Conservation (phyloP, 129 eudicot genomes). For the Tanacetum coccineum region DNA sequence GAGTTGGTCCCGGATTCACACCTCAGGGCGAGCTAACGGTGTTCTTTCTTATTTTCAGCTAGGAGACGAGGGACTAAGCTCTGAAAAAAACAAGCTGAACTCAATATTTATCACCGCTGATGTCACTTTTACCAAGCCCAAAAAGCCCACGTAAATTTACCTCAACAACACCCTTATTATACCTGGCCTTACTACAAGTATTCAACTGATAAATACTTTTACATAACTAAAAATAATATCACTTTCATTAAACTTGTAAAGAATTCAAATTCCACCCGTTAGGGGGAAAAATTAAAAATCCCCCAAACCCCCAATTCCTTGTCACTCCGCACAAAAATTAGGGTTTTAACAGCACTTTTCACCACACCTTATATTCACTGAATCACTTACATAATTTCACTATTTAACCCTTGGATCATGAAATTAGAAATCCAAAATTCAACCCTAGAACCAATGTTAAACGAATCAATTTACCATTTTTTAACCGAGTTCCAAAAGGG, state of each 20-base stretch:
- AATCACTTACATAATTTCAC: not conserved
- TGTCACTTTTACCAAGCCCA: too few relatives aligned
- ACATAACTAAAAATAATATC: too few relatives aligned
- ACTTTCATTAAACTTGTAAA: not conserved
- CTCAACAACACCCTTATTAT: too few relatives aligned
- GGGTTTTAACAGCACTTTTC: conserved; percentile 40
- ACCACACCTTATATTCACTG: not conserved
- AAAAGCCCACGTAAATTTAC: too few relatives aligned
- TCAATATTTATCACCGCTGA: too few relatives aligned
- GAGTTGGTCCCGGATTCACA: too few relatives aligned
- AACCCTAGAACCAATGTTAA: conserved; percentile 44
- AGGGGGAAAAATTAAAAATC: conserved; percentile 14
- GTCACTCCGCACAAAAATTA: conserved; percentile 17
- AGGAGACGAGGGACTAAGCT: too few relatives aligned
- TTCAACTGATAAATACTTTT: too few relatives aligned
- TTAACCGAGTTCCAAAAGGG: conserved; percentile 42
- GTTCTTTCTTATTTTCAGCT: too few relatives aligned
- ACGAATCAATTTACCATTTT: conserved; percentile 64
- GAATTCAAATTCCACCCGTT: conserved; percentile 33
- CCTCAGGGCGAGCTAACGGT: too few relatives aligned
- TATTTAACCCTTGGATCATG: not conserved
- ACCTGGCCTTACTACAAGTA: too few relatives aligned
- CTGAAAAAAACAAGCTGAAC: too few relatives aligned
- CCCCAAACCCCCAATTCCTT: conserved; percentile 34
- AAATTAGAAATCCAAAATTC: conserved; percentile 20